phyloP scores from a whole-genome alignment of 352 stramenopile species.

The Globisporangium echinulatum region DNA sequence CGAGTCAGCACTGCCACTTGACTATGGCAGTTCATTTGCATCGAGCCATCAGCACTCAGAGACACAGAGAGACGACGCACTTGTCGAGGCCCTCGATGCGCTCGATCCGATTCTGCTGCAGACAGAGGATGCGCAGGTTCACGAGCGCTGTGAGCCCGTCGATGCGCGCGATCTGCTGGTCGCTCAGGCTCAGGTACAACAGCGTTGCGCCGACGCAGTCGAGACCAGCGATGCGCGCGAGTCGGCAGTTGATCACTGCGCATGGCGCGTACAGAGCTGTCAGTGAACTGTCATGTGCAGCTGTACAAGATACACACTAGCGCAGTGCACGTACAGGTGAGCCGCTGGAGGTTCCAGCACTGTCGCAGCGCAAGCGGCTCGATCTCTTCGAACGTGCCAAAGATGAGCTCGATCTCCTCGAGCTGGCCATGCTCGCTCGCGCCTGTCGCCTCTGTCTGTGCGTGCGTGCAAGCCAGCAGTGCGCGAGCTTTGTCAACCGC shows the following conservation, averaged over 20 bases:
- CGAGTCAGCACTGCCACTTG: not conserved
- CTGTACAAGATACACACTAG: not conserved
- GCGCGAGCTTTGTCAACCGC: not conserved
- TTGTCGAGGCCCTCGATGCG: slow-evolving; percentile 70
- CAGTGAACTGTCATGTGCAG: not conserved
- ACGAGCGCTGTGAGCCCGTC: slow-evolving; percentile 44
- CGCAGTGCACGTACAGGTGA: slow-evolving; percentile 31
- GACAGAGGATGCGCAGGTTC: slow-evolving; percentile 59
- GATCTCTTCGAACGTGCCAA: slow-evolving; percentile 50
- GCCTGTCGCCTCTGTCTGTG: slow-evolving; percentile 47
- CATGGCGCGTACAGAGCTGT: not conserved
- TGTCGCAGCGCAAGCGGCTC: slow-evolving; percentile 29
- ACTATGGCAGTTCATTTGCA: not conserved
- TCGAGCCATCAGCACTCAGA: too few species aligned
- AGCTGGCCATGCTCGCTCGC: slow-evolving; percentile 58
- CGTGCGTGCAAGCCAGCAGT: not conserved
- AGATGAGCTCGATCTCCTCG: slow-evolving; percentile 81
- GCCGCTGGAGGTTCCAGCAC: slow-evolving; percentile 42
- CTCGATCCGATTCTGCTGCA: slow-evolving; percentile 79
- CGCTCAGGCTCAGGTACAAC: slow-evolving; percentile 68
- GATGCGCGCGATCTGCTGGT: slow-evolving; percentile 59
- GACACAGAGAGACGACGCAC: slow-evolving; percentile 6
- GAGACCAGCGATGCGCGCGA: slow-evolving; percentile 45
- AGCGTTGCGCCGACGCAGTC: slow-evolving; percentile 52
- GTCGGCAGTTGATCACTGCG: slow-evolving; percentile 68